A percentile compares a stretch with the other conserved stretches of the same genome.
Conservation (phyloP, 345 rosid genomes). For the Eucalyptus marginata region DNA sequence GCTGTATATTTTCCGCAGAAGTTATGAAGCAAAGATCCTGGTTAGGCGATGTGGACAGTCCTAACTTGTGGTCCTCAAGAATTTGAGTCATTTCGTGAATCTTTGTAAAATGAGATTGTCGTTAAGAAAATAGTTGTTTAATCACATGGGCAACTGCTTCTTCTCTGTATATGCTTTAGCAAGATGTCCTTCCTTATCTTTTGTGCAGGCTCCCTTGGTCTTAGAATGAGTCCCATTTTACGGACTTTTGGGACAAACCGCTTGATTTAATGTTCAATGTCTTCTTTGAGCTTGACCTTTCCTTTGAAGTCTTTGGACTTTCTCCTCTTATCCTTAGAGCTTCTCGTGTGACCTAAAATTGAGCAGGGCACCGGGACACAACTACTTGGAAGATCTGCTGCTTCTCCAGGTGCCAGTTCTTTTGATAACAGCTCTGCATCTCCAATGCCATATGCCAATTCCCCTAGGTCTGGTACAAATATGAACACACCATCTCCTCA, state of each 20-base stretch:
- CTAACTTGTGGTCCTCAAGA: not conserved
- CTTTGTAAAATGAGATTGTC: not conserved
- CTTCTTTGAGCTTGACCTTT: not conserved
- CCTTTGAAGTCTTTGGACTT: not conserved
- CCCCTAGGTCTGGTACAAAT: conserved; percentile 71
- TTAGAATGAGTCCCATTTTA: not conserved
- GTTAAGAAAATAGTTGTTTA: not conserved
- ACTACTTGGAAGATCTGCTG: conserved; percentile 73
- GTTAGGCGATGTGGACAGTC: not conserved
- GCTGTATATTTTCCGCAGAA: not conserved
- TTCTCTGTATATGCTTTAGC: not conserved
- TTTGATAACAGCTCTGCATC: conserved; percentile 72
- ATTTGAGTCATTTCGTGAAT: not conserved
- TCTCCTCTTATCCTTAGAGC: not conserved
- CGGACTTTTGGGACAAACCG: not conserved
- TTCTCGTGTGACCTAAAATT: not conserved
- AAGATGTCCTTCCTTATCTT: not conserved
- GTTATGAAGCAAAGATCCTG: not conserved
- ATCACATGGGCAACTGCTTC: not conserved
- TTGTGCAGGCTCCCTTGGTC: not conserved
- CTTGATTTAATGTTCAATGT: not conserved
- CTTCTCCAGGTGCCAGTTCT: conserved; percentile 64
- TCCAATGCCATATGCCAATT: conserved; percentile 80
- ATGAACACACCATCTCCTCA: conserved; percentile 88
- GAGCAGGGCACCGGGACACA: conserved; percentile 61